These are phyloP conservation scores for Fusarium sambucinum DNA, from an alignment of 2,329 filamentous ascomycete genomes.

Conservation along the genomic window DNA sequence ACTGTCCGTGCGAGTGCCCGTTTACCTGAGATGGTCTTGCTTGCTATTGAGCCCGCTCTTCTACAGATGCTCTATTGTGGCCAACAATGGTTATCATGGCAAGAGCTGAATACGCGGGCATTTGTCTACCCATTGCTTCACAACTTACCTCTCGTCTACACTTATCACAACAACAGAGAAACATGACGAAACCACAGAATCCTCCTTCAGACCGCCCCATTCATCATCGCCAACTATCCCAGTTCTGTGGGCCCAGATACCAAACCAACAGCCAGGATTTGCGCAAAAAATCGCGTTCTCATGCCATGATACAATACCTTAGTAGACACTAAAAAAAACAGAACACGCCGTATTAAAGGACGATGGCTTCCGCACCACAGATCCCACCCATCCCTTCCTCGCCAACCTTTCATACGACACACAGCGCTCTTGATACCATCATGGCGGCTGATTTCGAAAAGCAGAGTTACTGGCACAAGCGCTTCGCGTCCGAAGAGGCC, in stretches of 20 bases:
- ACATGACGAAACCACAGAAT: constrained; percentile 17
- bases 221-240: constrained; percentile 25
- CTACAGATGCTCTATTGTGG: background rate
- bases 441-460: constrained; percentile 60
- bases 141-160: background rate
- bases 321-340: constrained; percentile 24
- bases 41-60: background rate
- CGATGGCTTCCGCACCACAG: constrained; percentile 36
- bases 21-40: background rate
- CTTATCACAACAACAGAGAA: background rate
- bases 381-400: constrained; percentile 39
- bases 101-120: background rate
- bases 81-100: background rate
- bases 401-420: constrained; percentile 25
- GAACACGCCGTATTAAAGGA: constrained; percentile 12
- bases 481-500: constrained; percentile 58
- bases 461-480: constrained; percentile 62
- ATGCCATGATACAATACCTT: constrained; percentile 35
- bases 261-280: constrained; percentile 28
- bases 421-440: constrained; percentile 22
- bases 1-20: background rate
- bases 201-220: constrained; percentile 23
- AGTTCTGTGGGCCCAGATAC: constrained; percentile 36
- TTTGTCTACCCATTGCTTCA: background rate
- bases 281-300: constrained; percentile 28